phyloP scores from a whole-genome alignment of 2,329 filamentous ascomycete genomes.

The Aspergillus texensis region DNA sequence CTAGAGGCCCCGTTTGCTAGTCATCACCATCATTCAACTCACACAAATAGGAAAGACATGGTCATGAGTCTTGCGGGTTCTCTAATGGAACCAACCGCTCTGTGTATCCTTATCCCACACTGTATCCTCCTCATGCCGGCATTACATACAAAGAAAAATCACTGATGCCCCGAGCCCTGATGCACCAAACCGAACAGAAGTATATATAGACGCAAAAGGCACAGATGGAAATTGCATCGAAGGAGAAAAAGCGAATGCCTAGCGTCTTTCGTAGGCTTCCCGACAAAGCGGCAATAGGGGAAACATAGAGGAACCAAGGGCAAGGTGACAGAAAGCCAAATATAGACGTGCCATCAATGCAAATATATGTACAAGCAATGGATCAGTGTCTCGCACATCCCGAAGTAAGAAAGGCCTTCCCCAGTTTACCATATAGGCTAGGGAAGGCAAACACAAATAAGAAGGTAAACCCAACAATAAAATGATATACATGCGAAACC shows the following conservation, averaged over 20 bases:
- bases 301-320: slow-evolving; percentile 13
- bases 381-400: slow-evolving; percentile 29
- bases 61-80: slow-evolving; percentile 10
- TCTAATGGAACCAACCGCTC: slow-evolving; percentile 11
- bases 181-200: slow-evolving; percentile 18
- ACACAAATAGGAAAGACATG: slow-evolving; percentile 10
- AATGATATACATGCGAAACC: slow-evolving; percentile 26
- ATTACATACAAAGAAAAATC: slow-evolving; percentile 23
- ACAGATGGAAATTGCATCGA: slow-evolving; percentile 8
- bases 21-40: slow-evolving; percentile 9
- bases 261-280: slow-evolving; percentile 16
- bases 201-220: slow-evolving; percentile 24
- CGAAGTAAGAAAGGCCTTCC: slow-evolving; percentile 16
- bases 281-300: slow-evolving; percentile 14
- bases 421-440: slow-evolving; percentile 21
- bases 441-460: slow-evolving; percentile 16
- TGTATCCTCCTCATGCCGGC: slow-evolving; percentile 8
- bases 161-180: slow-evolving; percentile 15
- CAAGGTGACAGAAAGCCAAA: slow-evolving; percentile 11
- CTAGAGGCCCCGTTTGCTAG: slow-evolving; percentile 1
- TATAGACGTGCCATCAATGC: slow-evolving; percentile 28
- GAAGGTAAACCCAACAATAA: slow-evolving; percentile 12
- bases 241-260: slow-evolving; percentile 7
- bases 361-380: slow-evolving; percentile 40
- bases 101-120: slow-evolving; percentile 18